A percentile compares a stretch with the other conserved stretches of the same genome.
Conservation (phyloP, 2,329 filamentous ascomycete genomes). For the Zymoseptoria tritici region DNA sequence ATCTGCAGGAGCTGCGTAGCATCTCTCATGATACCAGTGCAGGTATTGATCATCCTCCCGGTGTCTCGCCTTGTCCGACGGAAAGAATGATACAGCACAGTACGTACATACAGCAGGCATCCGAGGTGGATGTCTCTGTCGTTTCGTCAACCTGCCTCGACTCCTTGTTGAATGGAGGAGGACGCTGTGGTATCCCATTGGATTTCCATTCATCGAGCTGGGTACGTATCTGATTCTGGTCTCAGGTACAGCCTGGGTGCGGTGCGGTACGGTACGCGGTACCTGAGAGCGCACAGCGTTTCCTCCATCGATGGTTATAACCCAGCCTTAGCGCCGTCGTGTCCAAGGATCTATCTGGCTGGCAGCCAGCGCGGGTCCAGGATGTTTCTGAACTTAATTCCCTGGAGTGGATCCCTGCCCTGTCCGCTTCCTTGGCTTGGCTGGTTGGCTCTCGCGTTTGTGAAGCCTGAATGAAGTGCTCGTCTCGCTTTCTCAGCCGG, state of each 20-base stretch:
- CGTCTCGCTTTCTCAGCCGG: not conserved
- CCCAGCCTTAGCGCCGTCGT: not conserved
- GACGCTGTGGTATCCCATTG: not conserved
- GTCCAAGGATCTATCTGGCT: not conserved
- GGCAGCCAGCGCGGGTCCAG: not conserved
- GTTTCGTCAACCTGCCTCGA: not conserved
- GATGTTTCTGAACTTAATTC: not conserved
- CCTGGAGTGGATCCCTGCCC: not conserved
- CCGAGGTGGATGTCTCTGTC: not conserved
- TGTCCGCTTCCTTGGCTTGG: not conserved
- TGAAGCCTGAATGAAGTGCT: not conserved
- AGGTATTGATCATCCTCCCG: not conserved
- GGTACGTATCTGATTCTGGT: not conserved
- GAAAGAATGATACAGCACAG: not conserved
- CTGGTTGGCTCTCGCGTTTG: slow-evolving; percentile 1
- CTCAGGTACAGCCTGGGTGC: not conserved
- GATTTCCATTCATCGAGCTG: not conserved
- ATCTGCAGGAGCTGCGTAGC: not conserved
- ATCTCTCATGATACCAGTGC: not conserved
- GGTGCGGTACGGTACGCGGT: not conserved
- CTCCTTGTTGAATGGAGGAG: not conserved
- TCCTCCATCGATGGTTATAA: not conserved
- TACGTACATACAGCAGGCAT: not conserved
- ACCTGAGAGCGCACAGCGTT: not conserved
- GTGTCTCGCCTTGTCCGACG: not conserved